Evolutionary conservation across 495 filamentous ascomycete genomes (phyloP).

Genomic region (Aspergillus baeticus): DNA sequence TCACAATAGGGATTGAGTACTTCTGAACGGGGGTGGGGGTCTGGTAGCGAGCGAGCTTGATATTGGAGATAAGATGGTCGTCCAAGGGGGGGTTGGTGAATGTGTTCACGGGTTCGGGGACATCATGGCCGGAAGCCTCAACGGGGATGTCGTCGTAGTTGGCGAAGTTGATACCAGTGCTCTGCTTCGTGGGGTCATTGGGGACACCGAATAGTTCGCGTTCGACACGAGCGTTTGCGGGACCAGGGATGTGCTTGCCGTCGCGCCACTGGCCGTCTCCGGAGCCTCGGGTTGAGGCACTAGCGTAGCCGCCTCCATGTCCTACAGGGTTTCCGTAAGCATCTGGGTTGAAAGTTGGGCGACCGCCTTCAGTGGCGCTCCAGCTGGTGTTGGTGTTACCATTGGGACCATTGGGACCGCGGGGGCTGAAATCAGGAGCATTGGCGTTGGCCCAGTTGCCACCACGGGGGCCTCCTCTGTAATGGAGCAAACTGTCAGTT

Average conservation of each 20-base stretch:
- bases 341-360: constrained; percentile 59
- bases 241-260: constrained; percentile 92
- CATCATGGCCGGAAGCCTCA: constrained; percentile 90
- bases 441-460: constrained; percentile 67
- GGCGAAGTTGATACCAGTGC: constrained; percentile 98
- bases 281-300: constrained; percentile 63
- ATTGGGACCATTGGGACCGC: constrained; percentile 52
- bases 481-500: constrained; percentile 11
- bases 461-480: constrained; percentile 49
- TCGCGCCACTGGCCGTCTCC: constrained; percentile 96
- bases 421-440: constrained; percentile 68
- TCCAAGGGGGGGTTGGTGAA: constrained; percentile 96
- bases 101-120: constrained; percentile 83
- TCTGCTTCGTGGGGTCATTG: constrained; percentile 92
- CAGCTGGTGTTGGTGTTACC: constrained; percentile 44
- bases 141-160: constrained; percentile 99
- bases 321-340: constrained; percentile 63
- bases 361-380: constrained; percentile 32
- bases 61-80: constrained; percentile 86
- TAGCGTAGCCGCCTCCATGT: constrained; percentile 46
- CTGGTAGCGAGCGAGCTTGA: constrained; percentile 88
- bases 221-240: constrained; percentile 82
- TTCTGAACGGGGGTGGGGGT: constrained; percentile 96
- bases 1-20: constrained; percentile 97
- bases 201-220: constrained; percentile 92